Conservation (phyloP, 1,139 yeast species). For the Geotrichum phurueaensis region DNA sequence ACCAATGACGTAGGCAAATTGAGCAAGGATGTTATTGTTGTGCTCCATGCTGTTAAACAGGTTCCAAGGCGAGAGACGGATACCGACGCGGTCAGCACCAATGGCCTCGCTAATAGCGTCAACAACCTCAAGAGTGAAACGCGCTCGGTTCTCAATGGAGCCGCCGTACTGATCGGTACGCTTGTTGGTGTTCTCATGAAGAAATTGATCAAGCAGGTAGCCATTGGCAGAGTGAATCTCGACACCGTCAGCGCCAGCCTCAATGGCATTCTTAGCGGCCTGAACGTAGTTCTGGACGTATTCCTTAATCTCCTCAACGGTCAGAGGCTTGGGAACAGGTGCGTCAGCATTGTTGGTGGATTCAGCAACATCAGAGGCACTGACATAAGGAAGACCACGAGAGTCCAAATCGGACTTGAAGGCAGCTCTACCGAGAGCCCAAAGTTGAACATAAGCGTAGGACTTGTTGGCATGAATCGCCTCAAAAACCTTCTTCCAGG, state of each 20-base stretch:
- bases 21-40: conserved; percentile 19
- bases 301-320: conserved; percentile 42
- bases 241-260: conserved; percentile 65
- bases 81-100: conserved; percentile 49
- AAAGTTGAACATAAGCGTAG: conserved; percentile 48
- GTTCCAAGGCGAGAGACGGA: conserved; percentile 59
- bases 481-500: conserved; percentile 47
- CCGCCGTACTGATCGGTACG: conserved; percentile 69
- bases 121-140: conserved; percentile 51
- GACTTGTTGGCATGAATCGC: conserved; percentile 52
- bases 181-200: conserved; percentile 46
- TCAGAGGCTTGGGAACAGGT: conserved; percentile 36
- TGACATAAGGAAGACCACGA: conserved; percentile 28
- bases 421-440: conserved; percentile 56
- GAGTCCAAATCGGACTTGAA: conserved; percentile 38
- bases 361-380: conserved; percentile 17
- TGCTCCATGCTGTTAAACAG: conserved; percentile 25
- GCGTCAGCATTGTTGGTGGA: conserved; percentile 9
- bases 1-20: conserved; percentile 27
- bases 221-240: conserved; percentile 70
- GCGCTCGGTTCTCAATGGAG: conserved; percentile 56
- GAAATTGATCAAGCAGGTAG: conserved; percentile 57
- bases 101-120: conserved; percentile 43
- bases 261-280: conserved; percentile 46
- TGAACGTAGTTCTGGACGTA: conserved; percentile 37